Conservation (phyloP, 2,329 filamentous ascomycete genomes). For the Ophiostoma fasciatum region DNA sequence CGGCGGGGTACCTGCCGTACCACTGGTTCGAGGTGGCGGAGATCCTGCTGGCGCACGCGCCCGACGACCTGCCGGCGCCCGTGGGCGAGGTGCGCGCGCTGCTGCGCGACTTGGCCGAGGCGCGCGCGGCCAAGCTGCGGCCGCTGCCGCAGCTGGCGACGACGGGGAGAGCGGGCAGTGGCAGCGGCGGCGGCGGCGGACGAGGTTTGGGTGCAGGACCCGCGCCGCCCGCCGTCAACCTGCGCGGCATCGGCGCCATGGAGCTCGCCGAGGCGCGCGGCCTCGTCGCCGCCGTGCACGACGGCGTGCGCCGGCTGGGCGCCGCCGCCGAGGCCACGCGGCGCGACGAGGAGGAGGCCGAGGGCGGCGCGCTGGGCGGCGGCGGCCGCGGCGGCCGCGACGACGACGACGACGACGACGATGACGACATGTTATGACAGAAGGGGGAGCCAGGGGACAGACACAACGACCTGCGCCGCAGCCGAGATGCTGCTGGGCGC, state of each 20-base stretch:
- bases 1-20: constrained; percentile 63
- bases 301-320: constrained; percentile 73
- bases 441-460: too few relatives aligned
- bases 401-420: constrained; percentile 47
- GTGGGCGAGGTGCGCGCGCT: constrained; percentile 61
- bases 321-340: constrained; percentile 64
- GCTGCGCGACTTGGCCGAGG: constrained; percentile 70
- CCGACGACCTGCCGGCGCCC: constrained; percentile 59
- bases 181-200: constrained; percentile 40
- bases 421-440: constrained; percentile 43
- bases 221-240: constrained; percentile 34
- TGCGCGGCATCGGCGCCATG: constrained; percentile 75
- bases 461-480: too few relatives aligned
- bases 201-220: too few relatives aligned
- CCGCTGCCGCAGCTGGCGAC: constrained; percentile 29
- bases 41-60: constrained; percentile 69
- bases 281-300: constrained; percentile 74
- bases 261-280: constrained; percentile 77
- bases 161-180: constrained; percentile 12
- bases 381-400: constrained; percentile 43
- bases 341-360: constrained; percentile 62
- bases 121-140: constrained; percentile 77
- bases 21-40: constrained; percentile 92
- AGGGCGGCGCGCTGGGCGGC: constrained; percentile 32
- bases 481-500: too few relatives aligned